Evolutionary conservation across 1,284 basidiomycete species (phyloP).

Genomic region (Somion occarium): DNA sequence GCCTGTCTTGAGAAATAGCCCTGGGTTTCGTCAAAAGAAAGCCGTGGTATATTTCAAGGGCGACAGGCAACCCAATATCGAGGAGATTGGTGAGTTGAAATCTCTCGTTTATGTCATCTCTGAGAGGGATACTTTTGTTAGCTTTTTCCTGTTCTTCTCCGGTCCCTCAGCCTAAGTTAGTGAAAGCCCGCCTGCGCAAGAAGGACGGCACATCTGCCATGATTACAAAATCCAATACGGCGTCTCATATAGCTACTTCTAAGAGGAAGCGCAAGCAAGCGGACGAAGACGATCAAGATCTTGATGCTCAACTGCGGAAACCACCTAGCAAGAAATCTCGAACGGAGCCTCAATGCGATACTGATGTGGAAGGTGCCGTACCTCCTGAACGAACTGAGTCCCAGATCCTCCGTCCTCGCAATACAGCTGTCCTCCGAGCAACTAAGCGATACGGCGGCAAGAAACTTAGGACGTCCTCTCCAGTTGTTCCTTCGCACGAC

Average conservation of each 20-base stretch:
- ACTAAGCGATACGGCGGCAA: conserved; percentile 21
- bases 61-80: no score
- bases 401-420: conserved; percentile 14
- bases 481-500: neutral
- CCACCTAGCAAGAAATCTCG: conserved; percentile 15
- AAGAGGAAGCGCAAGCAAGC: conserved; percentile 11
- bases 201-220: conserved; percentile 9
- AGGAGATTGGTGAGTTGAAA: no score
- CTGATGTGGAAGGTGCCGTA: conserved; percentile 3
- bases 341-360: neutral
- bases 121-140: no score
- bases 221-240: neutral
- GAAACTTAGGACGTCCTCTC: conserved; percentile 18
- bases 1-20: neutral
- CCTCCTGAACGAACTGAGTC: conserved; percentile 9
- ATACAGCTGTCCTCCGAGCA: conserved; percentile 11
- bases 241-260: conserved; percentile 10
- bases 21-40: no score
- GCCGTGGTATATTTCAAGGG: no score
- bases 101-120: no score
- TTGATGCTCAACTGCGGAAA: neutral
- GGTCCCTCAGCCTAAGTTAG: conserved; percentile 1
- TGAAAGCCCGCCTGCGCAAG: conserved; percentile 20
- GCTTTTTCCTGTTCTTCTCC: conserved; percentile 18
- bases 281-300: conserved; percentile 5